Conservation (phyloP, 139 green algal genomes). For the Yamagishiella unicocca region DNA sequence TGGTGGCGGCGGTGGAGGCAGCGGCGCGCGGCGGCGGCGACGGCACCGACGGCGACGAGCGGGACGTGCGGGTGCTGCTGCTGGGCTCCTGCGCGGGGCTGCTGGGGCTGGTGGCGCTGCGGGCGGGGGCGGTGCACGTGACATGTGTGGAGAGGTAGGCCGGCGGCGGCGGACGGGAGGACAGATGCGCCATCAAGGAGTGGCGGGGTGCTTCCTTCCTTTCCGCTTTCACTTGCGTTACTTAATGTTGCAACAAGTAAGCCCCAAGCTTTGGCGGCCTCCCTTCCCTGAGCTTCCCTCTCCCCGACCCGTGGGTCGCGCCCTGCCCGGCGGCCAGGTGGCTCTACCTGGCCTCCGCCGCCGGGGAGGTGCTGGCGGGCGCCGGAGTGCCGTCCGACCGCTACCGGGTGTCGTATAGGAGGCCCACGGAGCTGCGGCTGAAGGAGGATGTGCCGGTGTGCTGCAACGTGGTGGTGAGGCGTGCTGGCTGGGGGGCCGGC, state of each 20-base stretch:
- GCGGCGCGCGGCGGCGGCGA: neutral
- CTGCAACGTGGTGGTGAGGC: slow-evolving; percentile 48
- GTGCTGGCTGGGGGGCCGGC: no score
- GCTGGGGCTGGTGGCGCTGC: slow-evolving; percentile 69
- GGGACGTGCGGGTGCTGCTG: slow-evolving; percentile 54
- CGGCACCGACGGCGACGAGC: neutral
- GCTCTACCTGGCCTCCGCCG: slow-evolving; percentile 81
- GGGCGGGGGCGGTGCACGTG: slow-evolving; percentile 81
- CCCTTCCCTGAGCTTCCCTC: no score
- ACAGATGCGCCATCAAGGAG: no score
- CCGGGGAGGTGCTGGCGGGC: slow-evolving; percentile 71
- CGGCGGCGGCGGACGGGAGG: no score
- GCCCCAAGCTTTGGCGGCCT: no score
- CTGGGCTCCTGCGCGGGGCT: slow-evolving; percentile 45
- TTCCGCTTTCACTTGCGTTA: no score
- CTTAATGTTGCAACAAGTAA: no score
- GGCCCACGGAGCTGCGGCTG: slow-evolving; percentile 77
- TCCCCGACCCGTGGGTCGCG: neutral
- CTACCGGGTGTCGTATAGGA: slow-evolving; percentile 77
- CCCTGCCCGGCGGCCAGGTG: slow-evolving; percentile 58
- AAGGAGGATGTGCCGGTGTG: slow-evolving; percentile 70
- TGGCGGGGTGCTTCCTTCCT: no score
- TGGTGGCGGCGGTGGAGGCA: slow-evolving; percentile 28
- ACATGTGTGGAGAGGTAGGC: slow-evolving; percentile 71
- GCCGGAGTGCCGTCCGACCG: neutral